Base-by-base conservation (phyloP, 2,329 filamentous ascomycete genomes). In the Pseudocercospora vitis region DNA sequence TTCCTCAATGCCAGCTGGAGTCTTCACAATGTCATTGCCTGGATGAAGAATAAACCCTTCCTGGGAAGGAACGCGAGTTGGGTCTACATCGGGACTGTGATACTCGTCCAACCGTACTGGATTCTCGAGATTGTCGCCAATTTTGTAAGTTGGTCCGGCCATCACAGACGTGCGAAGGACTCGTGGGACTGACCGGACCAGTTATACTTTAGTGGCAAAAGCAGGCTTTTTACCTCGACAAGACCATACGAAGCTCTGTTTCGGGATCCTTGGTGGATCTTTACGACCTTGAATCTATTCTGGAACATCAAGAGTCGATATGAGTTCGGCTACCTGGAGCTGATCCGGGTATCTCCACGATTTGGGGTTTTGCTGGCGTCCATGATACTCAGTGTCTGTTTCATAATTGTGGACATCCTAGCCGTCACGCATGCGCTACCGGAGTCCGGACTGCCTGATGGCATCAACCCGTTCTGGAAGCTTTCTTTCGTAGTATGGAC, bases 381-480 rank as follows among this genome's bases (percentile, higher is more conserved):
- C 29, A 87, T 87, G 83, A 65, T 79, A 21, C 64, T 86, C 33
- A 82, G 79, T 33, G 77, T 86, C 35, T 65, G 76, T 21, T 86
- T 86, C 64, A 81, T 86, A 50, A 63, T 85, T 16, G 65, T 85
- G 50, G 84, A 87, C 62, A 78, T 85, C 9, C 73, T 81, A 12
- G 79, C 81, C 7, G 83, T 86, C 0, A 81, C 82, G 0, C 60
- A 65, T 37, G 68, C 67, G 6, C 60, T 71, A 19, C 48, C 57
- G 19, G 58, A 57, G 14, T 45, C 57, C 5, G 59, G 60, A 7
- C 48, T 67, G 7, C 70, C 74, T 0, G 79, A 79, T 6, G 81
- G 81, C n/a, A 80, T 86, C 61, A 83, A 86, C 62, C 83, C 83
- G 0, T 86, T 84, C 66, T 86, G 83, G 83, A 84, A 81, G 75